phyloP scores from a whole-genome alignment of 2,329 filamentous ascomycete species.

The Penicillium frequentans region DNA sequence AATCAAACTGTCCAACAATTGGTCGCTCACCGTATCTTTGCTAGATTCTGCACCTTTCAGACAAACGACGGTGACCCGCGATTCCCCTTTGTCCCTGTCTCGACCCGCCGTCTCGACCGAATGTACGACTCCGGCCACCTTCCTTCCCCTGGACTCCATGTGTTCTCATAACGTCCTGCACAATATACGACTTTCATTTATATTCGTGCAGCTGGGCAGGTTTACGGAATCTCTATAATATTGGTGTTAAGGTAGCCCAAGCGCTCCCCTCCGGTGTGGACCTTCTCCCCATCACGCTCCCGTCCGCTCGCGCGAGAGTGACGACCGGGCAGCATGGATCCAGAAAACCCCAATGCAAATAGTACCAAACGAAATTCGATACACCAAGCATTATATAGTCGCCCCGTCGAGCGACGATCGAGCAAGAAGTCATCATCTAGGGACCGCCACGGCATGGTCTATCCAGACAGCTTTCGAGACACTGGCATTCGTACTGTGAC shows the following conservation, averaged over 20 bases:
- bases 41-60: constrained; percentile 19
- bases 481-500: constrained; percentile 48
- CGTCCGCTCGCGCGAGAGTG: constrained; percentile 12
- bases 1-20: constrained; percentile 18
- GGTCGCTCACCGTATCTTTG: constrained; percentile 17
- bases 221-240: constrained; percentile 5
- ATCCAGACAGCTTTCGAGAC: constrained; percentile 47
- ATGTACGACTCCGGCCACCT: constrained; percentile 35
- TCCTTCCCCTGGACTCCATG: constrained; percentile 38
- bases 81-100: constrained; percentile 19
- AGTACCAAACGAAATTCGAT: constrained; percentile 39
- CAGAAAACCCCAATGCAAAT: constrained; percentile 40
- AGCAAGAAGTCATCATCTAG: constrained; percentile 51
- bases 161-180: constrained; percentile 34
- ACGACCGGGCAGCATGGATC: constrained; percentile 37
- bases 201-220: constrained; percentile 31
- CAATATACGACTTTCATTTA: constrained; percentile 34
- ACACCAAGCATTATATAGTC: constrained; percentile 39
- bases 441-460: constrained; percentile 48
- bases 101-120: constrained; percentile 30
- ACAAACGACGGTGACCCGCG: constrained; percentile 29
- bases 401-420: constrained; percentile 44
- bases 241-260: constrained; percentile 24
- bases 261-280: constrained; percentile 23
- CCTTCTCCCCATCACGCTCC: constrained; percentile 17